Evolutionary conservation across 768 basidiomycete genomes (phyloP), one percentile per base, ranked within the genome.

Genomic region (Suillus clintonianus): DNA sequence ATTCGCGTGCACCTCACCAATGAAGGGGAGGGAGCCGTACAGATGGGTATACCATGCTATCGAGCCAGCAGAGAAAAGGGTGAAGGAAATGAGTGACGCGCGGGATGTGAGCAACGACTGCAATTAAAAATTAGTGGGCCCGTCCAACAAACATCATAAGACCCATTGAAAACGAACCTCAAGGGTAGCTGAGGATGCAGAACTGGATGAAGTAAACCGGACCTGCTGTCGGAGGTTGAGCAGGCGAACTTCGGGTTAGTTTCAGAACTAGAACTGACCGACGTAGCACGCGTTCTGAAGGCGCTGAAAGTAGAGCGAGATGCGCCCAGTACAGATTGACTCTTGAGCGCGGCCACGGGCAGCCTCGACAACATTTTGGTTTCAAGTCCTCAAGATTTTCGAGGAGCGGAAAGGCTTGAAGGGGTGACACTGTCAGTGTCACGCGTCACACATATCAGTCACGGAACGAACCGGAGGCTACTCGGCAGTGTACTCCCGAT

Each of bases 11-110:
- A 90, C 97, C 79, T 97, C 90, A 64, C 91, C 88, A 68, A 99
- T 72, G 80, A 99, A 94, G 37, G 95, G 94, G 62, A 95, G 82
- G 36, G 86, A 81, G 67, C 96, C 97, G 77, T 95, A 99, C 62
- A 95, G 86, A 77, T 95, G 91, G 71, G 93, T 90, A 83, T 99
- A 99, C 94, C 94, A 97, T 61, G 94, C 94, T 77, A 97, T 86
- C 54, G 97, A 90, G 65, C 97, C 97, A 65, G 80, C 91, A 54
- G 95, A 86, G 75, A 92, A 77, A 62, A 89, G 80, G 56, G 92
- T 87, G 65, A 88, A 87, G 54, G 95, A 88, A 62, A 87, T 86
- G 65, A 94, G 85, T 30, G 91, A 85, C 63, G 87, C 82, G 74
- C 88, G 89, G 62, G 93, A 94, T 73, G 81, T 85, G 68, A 89